These are phyloP conservation scores for Orychophragmus violaceus DNA, from an alignment of 345 rosid genomes.

Conservation along the genomic window DNA sequence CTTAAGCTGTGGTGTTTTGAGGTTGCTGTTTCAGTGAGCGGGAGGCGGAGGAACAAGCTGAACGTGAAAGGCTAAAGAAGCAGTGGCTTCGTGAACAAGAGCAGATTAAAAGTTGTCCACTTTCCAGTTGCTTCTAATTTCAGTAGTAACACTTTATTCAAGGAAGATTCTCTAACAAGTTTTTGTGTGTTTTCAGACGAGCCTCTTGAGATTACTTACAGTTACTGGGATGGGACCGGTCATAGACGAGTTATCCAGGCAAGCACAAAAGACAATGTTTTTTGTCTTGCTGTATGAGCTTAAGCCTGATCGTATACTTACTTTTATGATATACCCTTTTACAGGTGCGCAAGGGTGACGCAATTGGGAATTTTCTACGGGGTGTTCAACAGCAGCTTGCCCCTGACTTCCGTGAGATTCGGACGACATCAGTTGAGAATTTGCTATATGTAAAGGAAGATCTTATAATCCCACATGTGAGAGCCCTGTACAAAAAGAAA, in stretches of 20 bases:
- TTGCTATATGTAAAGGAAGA: constrained; percentile 97
- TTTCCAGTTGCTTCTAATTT: neutral
- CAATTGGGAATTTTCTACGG: constrained; percentile 83
- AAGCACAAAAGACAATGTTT: constrained; percentile 27
- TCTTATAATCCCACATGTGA: constrained; percentile 93
- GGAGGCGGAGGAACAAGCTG: constrained; percentile 99
- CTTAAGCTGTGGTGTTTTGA: constrained; percentile 59
- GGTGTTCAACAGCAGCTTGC: constrained; percentile 98
- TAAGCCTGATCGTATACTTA: neutral
- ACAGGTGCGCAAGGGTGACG: constrained; percentile 85
- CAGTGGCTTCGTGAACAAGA: constrained; percentile 88
- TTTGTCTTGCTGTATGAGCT: constrained; percentile 6
- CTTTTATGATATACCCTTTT: neutral
- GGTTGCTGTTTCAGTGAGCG: constrained; percentile 96
- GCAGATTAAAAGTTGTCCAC: constrained; percentile 67
- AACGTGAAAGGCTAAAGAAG: constrained; percentile 88
- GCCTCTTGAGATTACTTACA: constrained; percentile 93
- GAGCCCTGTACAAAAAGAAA: constrained; percentile 33
- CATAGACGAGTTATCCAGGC: constrained; percentile 92
- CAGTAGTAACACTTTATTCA: neutral
- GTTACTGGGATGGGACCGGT: constrained; percentile 99
- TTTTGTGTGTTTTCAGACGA: constrained; percentile 50
- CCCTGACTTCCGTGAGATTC: constrained; percentile 93
- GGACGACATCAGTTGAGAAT: constrained; percentile 91
- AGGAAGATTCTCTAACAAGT: neutral